Evolutionary conservation across 352 stramenopile species (phyloP).

Genomic region (Pythium guiyangense): DNA sequence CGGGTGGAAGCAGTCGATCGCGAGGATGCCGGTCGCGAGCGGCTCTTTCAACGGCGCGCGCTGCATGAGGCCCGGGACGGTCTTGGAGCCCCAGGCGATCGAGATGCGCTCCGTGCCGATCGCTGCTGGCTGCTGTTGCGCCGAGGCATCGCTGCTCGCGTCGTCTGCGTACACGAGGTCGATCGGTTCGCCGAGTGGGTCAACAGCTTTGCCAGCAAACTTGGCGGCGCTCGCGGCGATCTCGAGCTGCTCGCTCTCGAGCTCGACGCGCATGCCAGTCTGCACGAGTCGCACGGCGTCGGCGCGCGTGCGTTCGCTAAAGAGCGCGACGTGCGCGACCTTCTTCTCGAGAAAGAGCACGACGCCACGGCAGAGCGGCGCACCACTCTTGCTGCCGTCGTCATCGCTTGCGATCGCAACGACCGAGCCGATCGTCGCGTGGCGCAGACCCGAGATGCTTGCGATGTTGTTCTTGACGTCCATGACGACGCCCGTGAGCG

Average conservation of each 20-base stretch:
- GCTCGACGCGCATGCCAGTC: constrained; percentile 57
- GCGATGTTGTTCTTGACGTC: constrained; percentile 70
- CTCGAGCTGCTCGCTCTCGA: constrained; percentile 44
- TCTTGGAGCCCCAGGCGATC: constrained; percentile 51
- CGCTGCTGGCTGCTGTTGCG: background rate
- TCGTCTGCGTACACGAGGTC: constrained; percentile 15
- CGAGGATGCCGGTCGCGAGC: constrained; percentile 59
- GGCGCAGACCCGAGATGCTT: constrained; percentile 64
- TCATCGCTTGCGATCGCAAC: constrained; percentile 28
- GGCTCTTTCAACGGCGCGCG: constrained; percentile 42
- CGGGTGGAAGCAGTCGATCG: constrained; percentile 75
- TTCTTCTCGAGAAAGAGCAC: constrained; percentile 65
- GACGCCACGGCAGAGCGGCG: constrained; percentile 32
- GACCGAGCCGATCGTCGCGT: constrained; percentile 69
- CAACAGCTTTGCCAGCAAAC: constrained; percentile 42
- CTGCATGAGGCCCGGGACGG: constrained; percentile 59
- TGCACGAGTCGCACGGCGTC: constrained; percentile 22
- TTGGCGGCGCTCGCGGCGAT: constrained; percentile 38
- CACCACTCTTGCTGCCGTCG: background rate
- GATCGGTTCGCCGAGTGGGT: constrained; percentile 43
- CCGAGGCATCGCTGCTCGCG: background rate
- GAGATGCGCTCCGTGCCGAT: constrained; percentile 21
- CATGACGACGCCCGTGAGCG: constrained; percentile 47
- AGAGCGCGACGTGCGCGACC: constrained; percentile 49
- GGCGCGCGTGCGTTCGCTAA: constrained; percentile 23